Evolutionary conservation across 225 moss, liverwort and hornwort species (phyloP), one percentile per base, ranked within the genome.

Genomic region (Thuidium tamariscinum): DNA sequence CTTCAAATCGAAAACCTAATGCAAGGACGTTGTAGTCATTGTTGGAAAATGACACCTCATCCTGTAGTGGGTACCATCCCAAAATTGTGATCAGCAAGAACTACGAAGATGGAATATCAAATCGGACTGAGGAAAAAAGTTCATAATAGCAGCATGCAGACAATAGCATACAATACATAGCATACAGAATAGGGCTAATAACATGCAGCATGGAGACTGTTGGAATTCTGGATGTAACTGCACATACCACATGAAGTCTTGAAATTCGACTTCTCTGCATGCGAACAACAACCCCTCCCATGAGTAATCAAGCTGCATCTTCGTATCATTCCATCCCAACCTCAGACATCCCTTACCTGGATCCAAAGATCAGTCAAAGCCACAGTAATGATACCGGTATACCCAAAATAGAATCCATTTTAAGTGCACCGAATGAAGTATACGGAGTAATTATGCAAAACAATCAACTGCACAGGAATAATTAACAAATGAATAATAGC

Each of bases 191-290:
- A 73, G 5, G 75, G 61, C 51, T 21, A 12, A 82, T n/a, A 85
- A 37, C 56, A 81, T 21, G 56, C 41, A 82, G 69, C 79, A 83
- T 63, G 10, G 32, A 26, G 25, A 36, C 48, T 84, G 71, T 49
- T 82, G 64, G 7, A 48, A 74, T 68, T 72, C 71, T 70, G 67
- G 37, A 79, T 54, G 82, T 79, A 79, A 57, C 76, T 82, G 77
- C 48, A 89, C 94, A 23, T 92, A 97, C 98, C 98, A 97, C 83
- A 98, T 86, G 73, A 94, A 98, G 84, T 98, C 96, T 85, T 96
- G 92, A 88, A 97, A 95, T 65, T 86, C 82, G 78, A 98, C 96
- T 91, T 93, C 94, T 95, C 98, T 98, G 98, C 94, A 94, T 57
- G 80, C 46, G 82, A 90, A 85, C 88, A 89, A 86, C 76, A 79